Evolutionary conservation across 495 filamentous ascomycete genomes (phyloP).

Genomic region (Penicillium ucsense): DNA sequence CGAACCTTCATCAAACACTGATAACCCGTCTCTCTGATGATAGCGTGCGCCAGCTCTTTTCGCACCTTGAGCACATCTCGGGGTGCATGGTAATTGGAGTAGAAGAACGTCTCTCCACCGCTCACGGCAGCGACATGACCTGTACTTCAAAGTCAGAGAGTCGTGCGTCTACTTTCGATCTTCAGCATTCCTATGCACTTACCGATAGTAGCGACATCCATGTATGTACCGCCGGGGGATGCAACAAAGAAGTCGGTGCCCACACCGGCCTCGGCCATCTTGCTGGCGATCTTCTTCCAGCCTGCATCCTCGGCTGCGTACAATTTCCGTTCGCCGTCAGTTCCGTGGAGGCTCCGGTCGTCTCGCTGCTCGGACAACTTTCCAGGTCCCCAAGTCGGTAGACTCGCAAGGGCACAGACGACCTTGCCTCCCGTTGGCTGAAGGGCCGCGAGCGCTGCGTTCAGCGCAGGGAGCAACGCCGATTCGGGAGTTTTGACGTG

Average conservation of each 20-base stretch:
- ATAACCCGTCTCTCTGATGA: slow-evolving; percentile 89
- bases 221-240: slow-evolving; percentile 76
- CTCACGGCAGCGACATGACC: slow-evolving; percentile 45
- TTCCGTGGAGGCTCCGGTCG: slow-evolving; percentile 74
- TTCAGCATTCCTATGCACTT: slow-evolving; percentile 17
- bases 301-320: slow-evolving; percentile 81
- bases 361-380: slow-evolving; percentile 67
- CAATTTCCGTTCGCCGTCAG: slow-evolving; percentile 86
- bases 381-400: slow-evolving; percentile 88
- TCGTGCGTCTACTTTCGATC: too few relatives aligned
- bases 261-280: slow-evolving; percentile 80
- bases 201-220: slow-evolving; percentile 94
- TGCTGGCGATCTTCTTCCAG: slow-evolving; percentile 74
- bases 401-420: slow-evolving; percentile 68
- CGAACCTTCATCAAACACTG: slow-evolving; percentile 98
- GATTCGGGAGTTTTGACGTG: slow-evolving; percentile 81
- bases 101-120: slow-evolving; percentile 91
- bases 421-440: slow-evolving; percentile 86
- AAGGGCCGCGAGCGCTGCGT: slow-evolving; percentile 70
- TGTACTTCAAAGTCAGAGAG: slow-evolving; percentile 8
- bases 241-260: slow-evolving; percentile 93
- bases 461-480: slow-evolving; percentile 72
- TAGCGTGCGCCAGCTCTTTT: slow-evolving; percentile 74
- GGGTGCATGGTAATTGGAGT: slow-evolving; percentile 85
- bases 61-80: slow-evolving; percentile 78